These are phyloP conservation scores for Lanzia echinophila DNA, from an alignment of 2,329 filamentous ascomycete genomes.

Conservation along the genomic window DNA sequence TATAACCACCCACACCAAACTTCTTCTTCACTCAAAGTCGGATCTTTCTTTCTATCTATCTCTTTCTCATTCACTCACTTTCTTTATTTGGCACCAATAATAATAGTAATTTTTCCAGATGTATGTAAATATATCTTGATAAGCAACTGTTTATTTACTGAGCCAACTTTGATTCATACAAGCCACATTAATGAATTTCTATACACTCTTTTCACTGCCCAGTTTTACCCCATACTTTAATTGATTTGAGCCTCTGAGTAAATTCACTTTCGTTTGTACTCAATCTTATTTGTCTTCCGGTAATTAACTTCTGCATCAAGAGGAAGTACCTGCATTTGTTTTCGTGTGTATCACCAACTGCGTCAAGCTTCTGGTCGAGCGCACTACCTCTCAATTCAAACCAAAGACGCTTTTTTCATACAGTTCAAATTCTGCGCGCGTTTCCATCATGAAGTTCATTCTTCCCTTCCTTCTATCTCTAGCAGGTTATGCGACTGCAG, in stretches of 20 bases:
- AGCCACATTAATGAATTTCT: no score
- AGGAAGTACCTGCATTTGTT: neutral
- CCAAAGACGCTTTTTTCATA: neutral
- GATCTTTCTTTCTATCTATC: neutral
- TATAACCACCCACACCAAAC: no score
- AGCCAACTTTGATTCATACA: no score
- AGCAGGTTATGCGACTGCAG: constrained; percentile 1
- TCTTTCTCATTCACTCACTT: neutral
- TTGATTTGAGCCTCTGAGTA: neutral
- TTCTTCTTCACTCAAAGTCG: neutral
- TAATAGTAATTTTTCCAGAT: neutral
- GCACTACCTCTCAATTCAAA: neutral
- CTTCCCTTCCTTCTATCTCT: neutral
- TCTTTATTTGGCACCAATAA: neutral
- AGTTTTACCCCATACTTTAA: neutral
- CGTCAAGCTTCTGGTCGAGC: neutral
- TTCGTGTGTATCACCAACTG: neutral
- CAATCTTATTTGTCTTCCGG: neutral
- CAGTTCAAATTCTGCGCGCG: neutral
- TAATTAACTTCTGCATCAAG: neutral
- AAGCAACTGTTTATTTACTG: no score
- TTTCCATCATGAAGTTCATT: neutral
- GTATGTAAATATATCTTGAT: no score
- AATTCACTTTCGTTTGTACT: neutral
- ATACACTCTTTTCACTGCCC: no score